Base-by-base conservation (phyloP, 768 basidiomycete species). In the Calocybe cyanea region DNA sequence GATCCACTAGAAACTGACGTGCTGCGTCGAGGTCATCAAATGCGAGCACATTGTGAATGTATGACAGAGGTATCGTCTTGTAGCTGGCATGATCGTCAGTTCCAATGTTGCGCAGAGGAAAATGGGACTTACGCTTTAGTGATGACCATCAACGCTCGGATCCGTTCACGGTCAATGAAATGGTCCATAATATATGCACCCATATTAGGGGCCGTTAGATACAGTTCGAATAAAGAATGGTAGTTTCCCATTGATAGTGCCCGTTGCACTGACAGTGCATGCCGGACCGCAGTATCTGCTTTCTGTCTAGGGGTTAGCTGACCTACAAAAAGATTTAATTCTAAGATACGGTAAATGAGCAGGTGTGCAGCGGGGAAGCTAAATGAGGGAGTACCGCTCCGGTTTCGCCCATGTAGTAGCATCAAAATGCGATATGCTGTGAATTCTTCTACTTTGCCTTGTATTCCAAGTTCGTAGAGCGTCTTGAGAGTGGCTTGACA, bases 101-200 rank as follows among this genome's bases (percentile, higher is more conserved):
- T 28, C 23, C 45, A 32, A 18, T 7, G 1, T 18, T 17, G 25
- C 14, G 35, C n/a, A 39, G 30, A 49, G 34, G 45, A 17, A 18
- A 8, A 23, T 19, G 42, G 1, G 28, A 78, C 94, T 59, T 56
- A 98, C 96, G 90, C 87, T 78, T 88, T 96, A 23, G 89, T 80
- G 70, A 99, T 94, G 53, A 87, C 81, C 60, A 92, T 80, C 50
- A 99, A 63, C 1, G 92, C 93, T 48, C 81, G 80, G 45, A 87
- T 77, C 48, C 96, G 73, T 69, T 98, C 96, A 57, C 96, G 78
- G 58, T 84, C 81, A 58, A 97, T 87, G 64, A 98, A 97, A 64
- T 97, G 93, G 67, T 98, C 96, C 91, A 99, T 96, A 59, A 99
- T 92, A 65, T 98, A 98, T 43, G 81, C 93, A 31, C 92, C 92